Evolutionary conservation across 805 yeast genomes (phyloP).

Genomic region (Citeromyces nyonsensis): DNA sequence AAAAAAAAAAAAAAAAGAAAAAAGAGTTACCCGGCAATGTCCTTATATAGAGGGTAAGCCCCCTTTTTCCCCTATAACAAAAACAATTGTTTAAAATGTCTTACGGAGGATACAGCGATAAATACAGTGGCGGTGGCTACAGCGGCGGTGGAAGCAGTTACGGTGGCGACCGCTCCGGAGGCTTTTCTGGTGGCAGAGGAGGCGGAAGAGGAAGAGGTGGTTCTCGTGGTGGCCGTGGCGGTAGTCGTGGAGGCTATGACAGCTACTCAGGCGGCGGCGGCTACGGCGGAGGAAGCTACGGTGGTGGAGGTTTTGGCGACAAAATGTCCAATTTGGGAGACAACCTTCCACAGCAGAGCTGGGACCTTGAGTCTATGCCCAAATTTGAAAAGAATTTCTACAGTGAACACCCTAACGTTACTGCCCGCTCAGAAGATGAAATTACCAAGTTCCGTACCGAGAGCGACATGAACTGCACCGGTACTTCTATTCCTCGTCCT

Average conservation of each 20-base stretch:
- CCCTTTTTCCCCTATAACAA: slow-evolving; percentile 2
- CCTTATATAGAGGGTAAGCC: background rate
- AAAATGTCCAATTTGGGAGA: slow-evolving; percentile 22
- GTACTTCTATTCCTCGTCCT: slow-evolving; percentile 87
- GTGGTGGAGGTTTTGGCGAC: slow-evolving; percentile 24
- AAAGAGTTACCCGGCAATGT: too few relatives aligned
- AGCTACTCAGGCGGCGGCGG: slow-evolving; percentile 13
- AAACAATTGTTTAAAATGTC: slow-evolving; percentile 15
- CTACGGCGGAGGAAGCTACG: slow-evolving; percentile 15
- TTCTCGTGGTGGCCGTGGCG: slow-evolving; percentile 19
- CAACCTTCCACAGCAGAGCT: slow-evolving; percentile 57
- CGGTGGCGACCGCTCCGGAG: slow-evolving; percentile 16
- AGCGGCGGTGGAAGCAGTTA: slow-evolving; percentile 22
- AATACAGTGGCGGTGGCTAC: slow-evolving; percentile 15
- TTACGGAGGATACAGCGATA: slow-evolving; percentile 10
- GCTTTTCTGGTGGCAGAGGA: background rate
- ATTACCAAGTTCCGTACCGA: slow-evolving; percentile 63
- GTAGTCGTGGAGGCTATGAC: slow-evolving; percentile 16
- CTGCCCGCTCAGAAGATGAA: slow-evolving; percentile 61
- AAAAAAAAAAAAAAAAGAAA: too few relatives aligned
- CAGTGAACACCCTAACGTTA: slow-evolving; percentile 68
- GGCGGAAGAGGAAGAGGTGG: slow-evolving; percentile 11
- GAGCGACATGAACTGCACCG: slow-evolving; percentile 75
- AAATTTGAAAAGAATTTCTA: slow-evolving; percentile 92
- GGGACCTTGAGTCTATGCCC: slow-evolving; percentile 68